These are phyloP conservation scores for Medicago truncatula DNA, from an alignment of 306 rosid species.

Conservation along the genomic window MtrunA17r5.0-ANR NC_053045.1:7096001-7096500, in stretches of 20 bases:
- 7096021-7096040: slow-evolving; percentile 61
- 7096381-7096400: slow-evolving; percentile 75
- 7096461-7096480: slow-evolving; percentile 81
- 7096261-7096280: slow-evolving; percentile 80
- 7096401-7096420: slow-evolving; percentile 63
- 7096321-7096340: slow-evolving; percentile 67
- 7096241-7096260: slow-evolving; percentile 71
- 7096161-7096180: slow-evolving; percentile 44
- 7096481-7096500: slow-evolving; percentile 44
- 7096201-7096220: slow-evolving; percentile 53
- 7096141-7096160: slow-evolving; percentile 39
- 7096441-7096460: slow-evolving; percentile 84
- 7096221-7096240: slow-evolving; percentile 50
- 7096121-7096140: slow-evolving; percentile 46
- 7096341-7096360: slow-evolving; percentile 76
- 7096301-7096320: slow-evolving; percentile 66
- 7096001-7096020: slow-evolving; percentile 49
- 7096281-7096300: slow-evolving; percentile 87
- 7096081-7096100: slow-evolving; percentile 94
- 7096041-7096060: slow-evolving; percentile 75
- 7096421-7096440: slow-evolving; percentile 89
- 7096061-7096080: slow-evolving; percentile 76
- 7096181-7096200: slow-evolving; percentile 47
- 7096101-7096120: slow-evolving; percentile 86
- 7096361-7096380: slow-evolving; percentile 94